Base-by-base conservation (phyloP, 805 yeast species). In the Ogataea siamensis region DNA sequence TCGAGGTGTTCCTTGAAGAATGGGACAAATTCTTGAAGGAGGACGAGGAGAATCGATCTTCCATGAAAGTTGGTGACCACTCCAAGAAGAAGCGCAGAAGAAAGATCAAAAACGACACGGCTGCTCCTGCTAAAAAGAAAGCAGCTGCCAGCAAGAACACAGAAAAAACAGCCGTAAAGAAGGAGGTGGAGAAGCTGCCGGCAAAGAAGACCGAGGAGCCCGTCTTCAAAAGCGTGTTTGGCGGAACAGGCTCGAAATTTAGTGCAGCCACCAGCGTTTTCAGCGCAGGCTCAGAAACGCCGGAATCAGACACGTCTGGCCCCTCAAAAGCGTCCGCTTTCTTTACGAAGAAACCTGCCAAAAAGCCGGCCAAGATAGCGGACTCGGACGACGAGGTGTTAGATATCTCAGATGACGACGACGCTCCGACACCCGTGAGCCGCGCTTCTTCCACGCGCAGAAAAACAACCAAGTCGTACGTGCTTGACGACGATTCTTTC, bases 11-110 rank as follows among this genome's bases (percentile, higher is more conserved):
- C 60, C 54, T 76, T 42, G 67, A 50, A 7, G 73, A 72, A 8
- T 93, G 91, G 81, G 72, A 79, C 2, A 64, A 71, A 40, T 88
- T 86, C 59, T 63, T 87, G 54, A 70, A 67, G 20, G 75, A 70
- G 8, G 96, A 89, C 58, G 73, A 71, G 39, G 74, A 72, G 40
- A 73, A 72, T 41, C 74, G 87, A 45, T 67, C 70, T 23, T 68
- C 73, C 23, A 57, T 75, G 39, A 59, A 70, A n/a, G 64, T 74
- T 26, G 72, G 68, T 31, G 66, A 74, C 14, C 62, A 67, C 23
- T 70, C 65, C 44, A 66, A 64, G 37, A 65, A 66, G 41, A 63
- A 57, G 19, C 50, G 55, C 22, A 63, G 62, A 48, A 54, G 62
- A 13, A 58, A 55, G 37, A 53, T 55, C 9, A 60, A 53, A 34